phyloP scores from a whole-genome alignment of 1,139 yeast species.

The Geotrichum aggregatum region DNA sequence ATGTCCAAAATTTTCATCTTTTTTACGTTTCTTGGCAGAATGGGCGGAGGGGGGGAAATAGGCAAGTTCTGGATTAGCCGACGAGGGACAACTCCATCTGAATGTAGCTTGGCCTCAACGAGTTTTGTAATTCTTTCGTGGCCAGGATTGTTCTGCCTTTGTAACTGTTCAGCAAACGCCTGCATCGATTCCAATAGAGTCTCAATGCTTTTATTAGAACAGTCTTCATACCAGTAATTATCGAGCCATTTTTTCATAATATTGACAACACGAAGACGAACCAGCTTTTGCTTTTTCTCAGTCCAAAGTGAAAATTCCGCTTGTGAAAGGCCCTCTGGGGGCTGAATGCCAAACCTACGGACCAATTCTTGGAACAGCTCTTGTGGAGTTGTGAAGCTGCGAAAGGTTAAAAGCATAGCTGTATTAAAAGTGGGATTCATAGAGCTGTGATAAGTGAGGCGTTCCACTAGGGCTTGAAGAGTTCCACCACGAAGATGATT shows the following conservation, averaged over 20 bases:
- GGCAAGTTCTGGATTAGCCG: conserved; percentile 27
- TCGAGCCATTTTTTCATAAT: conserved; percentile 69
- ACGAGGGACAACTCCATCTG: conserved; percentile 24
- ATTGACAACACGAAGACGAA: conserved; percentile 64
- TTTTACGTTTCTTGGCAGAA: conserved; percentile 30
- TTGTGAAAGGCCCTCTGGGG: conserved; percentile 83
- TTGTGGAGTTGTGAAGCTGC: conserved; percentile 67
- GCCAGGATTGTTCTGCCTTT: conserved; percentile 47
- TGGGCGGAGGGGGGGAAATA: conserved; percentile 30
- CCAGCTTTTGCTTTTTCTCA: conserved; percentile 60
- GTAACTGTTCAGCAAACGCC: conserved; percentile 51
- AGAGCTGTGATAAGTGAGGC: conserved; percentile 73
- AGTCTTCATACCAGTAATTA: conserved; percentile 63
- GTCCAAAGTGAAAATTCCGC: conserved; percentile 84
- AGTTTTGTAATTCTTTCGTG: conserved; percentile 22
- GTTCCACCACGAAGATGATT: conserved; percentile 86
- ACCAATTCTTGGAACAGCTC: conserved; percentile 62
- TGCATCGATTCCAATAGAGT: conserved; percentile 50
- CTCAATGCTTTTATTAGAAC: conserved; percentile 15
- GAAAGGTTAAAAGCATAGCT: conserved; percentile 68
- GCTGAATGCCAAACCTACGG: conserved; percentile 63
- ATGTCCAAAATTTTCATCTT: conserved; percentile 46
- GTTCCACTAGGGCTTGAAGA: conserved; percentile 72
- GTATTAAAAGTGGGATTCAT: conserved; percentile 66
- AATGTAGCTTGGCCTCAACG: conserved; percentile 31